These are phyloP conservation scores for Scortechinia acanthostroma DNA, from an alignment of 2,329 filamentous ascomycete species.

Conservation along the genomic window DNA sequence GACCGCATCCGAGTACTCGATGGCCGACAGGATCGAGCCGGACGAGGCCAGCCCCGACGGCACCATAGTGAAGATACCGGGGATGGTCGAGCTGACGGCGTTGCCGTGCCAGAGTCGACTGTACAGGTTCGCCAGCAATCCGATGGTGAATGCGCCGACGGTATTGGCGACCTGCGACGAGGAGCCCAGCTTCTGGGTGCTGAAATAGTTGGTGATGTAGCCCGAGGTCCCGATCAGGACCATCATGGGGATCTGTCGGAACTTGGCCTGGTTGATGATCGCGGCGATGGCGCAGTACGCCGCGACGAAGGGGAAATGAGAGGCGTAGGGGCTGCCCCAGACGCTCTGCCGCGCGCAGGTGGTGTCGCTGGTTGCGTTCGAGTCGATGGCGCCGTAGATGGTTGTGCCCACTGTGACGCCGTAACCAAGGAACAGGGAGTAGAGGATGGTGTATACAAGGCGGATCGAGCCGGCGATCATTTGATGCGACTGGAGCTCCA, in stretches of 20 bases:
- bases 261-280: constrained; percentile 1
- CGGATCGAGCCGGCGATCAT: constrained; percentile 40
- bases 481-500: constrained; percentile 41
- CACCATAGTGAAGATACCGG: constrained; percentile 44
- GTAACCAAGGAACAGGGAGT: constrained; percentile 40
- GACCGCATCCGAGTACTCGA: constrained; percentile 12
- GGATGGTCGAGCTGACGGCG: constrained; percentile 55
- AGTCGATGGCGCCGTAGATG: constrained; percentile 36
- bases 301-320: background rate
- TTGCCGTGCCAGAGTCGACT: constrained; percentile 25
- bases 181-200: too few relatives aligned
- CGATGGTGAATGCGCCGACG: background rate
- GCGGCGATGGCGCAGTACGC: background rate
- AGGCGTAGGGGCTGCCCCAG: background rate
- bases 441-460: constrained; percentile 43
- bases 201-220: background rate
- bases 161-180: background rate
- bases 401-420: constrained; percentile 42
- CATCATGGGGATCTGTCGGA: background rate
- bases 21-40: constrained; percentile 14
- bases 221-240: background rate
- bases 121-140: background rate
- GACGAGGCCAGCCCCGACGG: constrained; percentile 14
- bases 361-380: constrained; percentile 27
- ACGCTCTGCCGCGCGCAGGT: constrained; percentile 14